Conservation (phyloP, 1,284 basidiomycete species). For the Cerioporus squamosus region DNA sequence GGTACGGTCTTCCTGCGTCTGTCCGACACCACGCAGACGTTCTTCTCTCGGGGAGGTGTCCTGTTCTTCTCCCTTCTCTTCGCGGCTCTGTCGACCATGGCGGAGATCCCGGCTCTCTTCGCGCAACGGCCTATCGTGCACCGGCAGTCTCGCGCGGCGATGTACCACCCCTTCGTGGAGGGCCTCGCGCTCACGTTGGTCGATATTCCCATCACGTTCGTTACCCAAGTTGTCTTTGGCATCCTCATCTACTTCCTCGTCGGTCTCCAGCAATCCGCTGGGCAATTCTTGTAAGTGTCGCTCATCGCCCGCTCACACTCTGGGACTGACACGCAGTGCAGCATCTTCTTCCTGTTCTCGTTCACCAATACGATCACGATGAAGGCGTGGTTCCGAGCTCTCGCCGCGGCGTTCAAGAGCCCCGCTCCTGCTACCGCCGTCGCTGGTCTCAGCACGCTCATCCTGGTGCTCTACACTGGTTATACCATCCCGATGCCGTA, state of each 20-base stretch:
- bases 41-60: constrained; percentile 82
- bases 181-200: constrained; percentile 72
- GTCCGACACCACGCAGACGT: constrained; percentile 63
- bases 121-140: constrained; percentile 74
- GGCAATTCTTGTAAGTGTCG: constrained; percentile 62
- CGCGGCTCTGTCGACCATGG: constrained; percentile 58
- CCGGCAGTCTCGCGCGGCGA: constrained; percentile 59
- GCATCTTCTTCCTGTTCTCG: constrained; percentile 57
- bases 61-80: constrained; percentile 71
- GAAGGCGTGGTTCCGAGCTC: constrained; percentile 63
- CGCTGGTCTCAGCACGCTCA: constrained; percentile 56
- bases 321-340: constrained; percentile 25
- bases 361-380: constrained; percentile 57
- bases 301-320: not conserved
- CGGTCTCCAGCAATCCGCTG: constrained; percentile 53
- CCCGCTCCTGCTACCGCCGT: constrained; percentile 63
- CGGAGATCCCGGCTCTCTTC: constrained; percentile 78
- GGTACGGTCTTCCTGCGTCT: constrained; percentile 79
- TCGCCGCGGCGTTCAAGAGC: constrained; percentile 57
- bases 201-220: constrained; percentile 67
- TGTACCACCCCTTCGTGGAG: constrained; percentile 72
- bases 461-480: constrained; percentile 53
- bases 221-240: constrained; percentile 52
- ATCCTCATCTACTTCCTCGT: constrained; percentile 72
- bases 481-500: constrained; percentile 54